Evolutionary conservation across 768 basidiomycete species (phyloP).

Genomic region (Pisolithus tinctorius): DNA sequence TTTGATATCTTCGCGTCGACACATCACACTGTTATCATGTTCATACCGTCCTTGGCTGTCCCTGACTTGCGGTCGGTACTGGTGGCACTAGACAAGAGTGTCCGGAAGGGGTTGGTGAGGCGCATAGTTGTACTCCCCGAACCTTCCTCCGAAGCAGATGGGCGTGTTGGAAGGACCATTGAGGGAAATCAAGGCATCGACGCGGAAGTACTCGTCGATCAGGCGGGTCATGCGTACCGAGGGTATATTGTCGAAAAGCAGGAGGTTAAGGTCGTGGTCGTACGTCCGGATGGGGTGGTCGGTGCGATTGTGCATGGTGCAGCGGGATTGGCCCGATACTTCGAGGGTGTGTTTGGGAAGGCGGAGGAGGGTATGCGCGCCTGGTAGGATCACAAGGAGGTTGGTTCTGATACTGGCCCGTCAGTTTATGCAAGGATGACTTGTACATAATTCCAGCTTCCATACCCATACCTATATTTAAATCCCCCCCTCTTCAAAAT

Average conservation of each 20-base stretch:
- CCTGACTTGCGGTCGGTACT: neutral
- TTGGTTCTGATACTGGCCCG: too few species aligned
- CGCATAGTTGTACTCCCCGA: neutral
- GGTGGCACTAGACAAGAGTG: neutral
- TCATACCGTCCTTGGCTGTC: constrained; percentile 15
- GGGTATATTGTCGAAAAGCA: neutral
- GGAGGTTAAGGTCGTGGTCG: constrained; percentile 14
- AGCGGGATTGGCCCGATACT: neutral
- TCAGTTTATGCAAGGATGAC: too few species aligned
- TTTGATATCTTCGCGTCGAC: neutral
- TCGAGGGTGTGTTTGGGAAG: constrained; percentile 13
- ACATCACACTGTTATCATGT: constrained; percentile 38
- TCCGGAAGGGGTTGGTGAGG: neutral
- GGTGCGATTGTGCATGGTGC: constrained; percentile 28
- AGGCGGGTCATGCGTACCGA: neutral
- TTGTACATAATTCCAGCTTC: too few species aligned
- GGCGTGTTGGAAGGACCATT: neutral
- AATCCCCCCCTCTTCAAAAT: too few species aligned
- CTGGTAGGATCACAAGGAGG: too few species aligned
- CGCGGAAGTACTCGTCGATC: neutral
- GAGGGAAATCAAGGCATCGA: neutral
- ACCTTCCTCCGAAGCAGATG: neutral
- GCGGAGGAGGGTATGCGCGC: too few species aligned
- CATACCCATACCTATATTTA: too few species aligned
- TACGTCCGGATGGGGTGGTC: constrained; percentile 37